A percentile compares a stretch with the other conserved stretches of the same genome.
phyloP scores from a whole-genome alignment of 2,329 filamentous ascomycete species.

The Phaeosphaeria sp. region DNA sequence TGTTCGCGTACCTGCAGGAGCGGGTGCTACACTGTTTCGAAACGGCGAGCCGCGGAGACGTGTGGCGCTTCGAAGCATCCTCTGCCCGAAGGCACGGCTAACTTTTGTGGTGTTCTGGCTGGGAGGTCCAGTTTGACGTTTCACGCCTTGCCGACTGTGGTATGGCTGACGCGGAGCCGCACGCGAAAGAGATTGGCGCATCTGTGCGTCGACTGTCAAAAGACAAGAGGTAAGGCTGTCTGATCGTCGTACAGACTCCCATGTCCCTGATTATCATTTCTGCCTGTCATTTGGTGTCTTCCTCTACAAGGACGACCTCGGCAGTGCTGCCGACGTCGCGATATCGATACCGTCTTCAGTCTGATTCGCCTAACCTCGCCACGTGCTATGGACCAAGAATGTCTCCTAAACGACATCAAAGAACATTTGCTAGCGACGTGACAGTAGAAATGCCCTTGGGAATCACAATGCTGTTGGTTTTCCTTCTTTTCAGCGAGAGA shows the following conservation, averaged over 20 bases:
- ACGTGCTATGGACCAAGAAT: constrained; percentile 9
- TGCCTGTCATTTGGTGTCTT: neutral
- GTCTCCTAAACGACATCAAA: neutral
- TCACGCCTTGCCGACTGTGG: constrained; percentile 26
- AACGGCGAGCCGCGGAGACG: constrained; percentile 30
- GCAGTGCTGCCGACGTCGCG: constrained; percentile 3
- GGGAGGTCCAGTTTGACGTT: constrained; percentile 22
- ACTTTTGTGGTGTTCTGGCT: constrained; percentile 28
- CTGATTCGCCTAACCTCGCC: constrained; percentile 14
- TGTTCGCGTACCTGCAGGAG: constrained; percentile 11
- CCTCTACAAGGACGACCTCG: neutral
- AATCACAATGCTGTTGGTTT: no score
- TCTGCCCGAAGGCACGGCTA: constrained; percentile 14
- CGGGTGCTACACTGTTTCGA: constrained; percentile 32
- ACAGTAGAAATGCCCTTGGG: neutral
- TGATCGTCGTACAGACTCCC: constrained; percentile 10
- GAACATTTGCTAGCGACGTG: neutral
- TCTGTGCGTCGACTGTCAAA: constrained; percentile 8
- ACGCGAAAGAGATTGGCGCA: constrained; percentile 1
- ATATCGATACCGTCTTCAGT: constrained; percentile 24
- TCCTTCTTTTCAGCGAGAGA: neutral
- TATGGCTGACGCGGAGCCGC: constrained; percentile 16
- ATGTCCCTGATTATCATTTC: constrained; percentile 1
- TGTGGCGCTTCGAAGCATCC: constrained; percentile 18
- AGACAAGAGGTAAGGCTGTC: constrained; percentile 12